Evolutionary conservation across 257 asterid species (phyloP), one percentile per base, ranked within the genome.

Genomic region (Capsicum chinense): DNA sequence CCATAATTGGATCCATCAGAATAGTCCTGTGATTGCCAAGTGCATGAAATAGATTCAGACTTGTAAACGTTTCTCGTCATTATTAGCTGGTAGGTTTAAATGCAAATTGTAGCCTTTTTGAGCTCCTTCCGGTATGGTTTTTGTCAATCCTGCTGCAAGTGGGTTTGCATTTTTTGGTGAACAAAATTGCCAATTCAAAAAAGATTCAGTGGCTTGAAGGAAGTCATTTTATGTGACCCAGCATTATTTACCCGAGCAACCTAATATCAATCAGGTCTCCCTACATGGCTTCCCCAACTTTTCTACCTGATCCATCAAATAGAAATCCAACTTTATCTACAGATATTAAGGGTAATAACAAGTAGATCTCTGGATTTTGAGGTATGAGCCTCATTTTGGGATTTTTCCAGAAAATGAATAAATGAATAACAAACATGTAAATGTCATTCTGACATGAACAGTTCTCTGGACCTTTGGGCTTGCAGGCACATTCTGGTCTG

Each of bases 271-370:
- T 76, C 48, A 54, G 47, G 63, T 76, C 26, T 26, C 48, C 63
- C 47, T 76, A 33, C 81, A 50, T 74, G 62, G 81, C 81, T 50
- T 44, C 47, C 80, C 7, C 44, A 50, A 74, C 80, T 74, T 50
- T 73, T 74, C 80, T 74, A 48, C 62, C 60, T 19, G 60, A 74
- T 4, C 80, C 47, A 74, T 50, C 62, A 21, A 74, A 74, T 74
- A 56, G 62, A 21, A 50, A 74, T 21, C 14, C 21, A 52, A 33
- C 48, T 76, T 52, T 56, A 66, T 66, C 47, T 12, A 33, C 47
- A 5, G 47, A 4, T 21, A 21, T 66, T 66, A 76, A 21, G 81
- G 13, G 26, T 76, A 13, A 50, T 26, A 76, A 48, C 39, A 74
- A 76, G 62, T 14, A 17, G 63, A 12, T 52, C n/a, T 26, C 48